phyloP scores from a whole-genome alignment of 164 flowering plant genomes.

The Aristolochia californica region DNA sequence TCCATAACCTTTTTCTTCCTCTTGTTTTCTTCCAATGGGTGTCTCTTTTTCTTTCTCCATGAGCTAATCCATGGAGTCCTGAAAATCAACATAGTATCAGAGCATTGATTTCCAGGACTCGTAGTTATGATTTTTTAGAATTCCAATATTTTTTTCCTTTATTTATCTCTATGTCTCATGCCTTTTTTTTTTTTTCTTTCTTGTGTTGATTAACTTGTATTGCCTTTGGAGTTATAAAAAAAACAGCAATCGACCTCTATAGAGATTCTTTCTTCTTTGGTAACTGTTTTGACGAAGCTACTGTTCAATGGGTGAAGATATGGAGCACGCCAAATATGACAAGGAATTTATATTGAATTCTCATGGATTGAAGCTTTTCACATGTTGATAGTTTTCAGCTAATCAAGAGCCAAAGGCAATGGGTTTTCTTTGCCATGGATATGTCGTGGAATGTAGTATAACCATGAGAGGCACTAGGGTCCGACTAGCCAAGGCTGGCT shows the following conservation, averaged over 20 bases:
- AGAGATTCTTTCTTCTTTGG: neutral
- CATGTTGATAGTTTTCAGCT: slow-evolving; percentile 53
- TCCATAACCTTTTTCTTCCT: too few species aligned
- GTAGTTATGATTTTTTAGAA: too few species aligned
- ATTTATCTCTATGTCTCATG: too few species aligned
- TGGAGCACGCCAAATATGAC: slow-evolving; percentile 7
- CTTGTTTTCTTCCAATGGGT: too few species aligned
- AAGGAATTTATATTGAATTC: slow-evolving; percentile 9
- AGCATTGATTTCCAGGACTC: too few species aligned
- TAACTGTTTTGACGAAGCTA: neutral
- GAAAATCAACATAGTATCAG: too few species aligned
- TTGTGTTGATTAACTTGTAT: too few species aligned
- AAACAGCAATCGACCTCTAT: neutral
- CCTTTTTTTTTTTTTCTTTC: too few species aligned
- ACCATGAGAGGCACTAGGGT: slow-evolving; percentile 28
- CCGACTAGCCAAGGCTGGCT: slow-evolving; percentile 66
- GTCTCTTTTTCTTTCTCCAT: too few species aligned
- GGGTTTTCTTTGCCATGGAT: slow-evolving; percentile 51
- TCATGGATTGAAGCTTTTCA: slow-evolving; percentile 28
- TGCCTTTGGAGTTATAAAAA: too few species aligned
- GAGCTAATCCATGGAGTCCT: too few species aligned
- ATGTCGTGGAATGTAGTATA: slow-evolving; percentile 9
- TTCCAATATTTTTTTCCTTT: too few species aligned
- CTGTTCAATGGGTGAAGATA: neutral
- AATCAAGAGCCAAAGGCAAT: slow-evolving; percentile 51